These are phyloP conservation scores for Graphium sp. DNA, from an alignment of 2,329 filamentous ascomycete genomes.

Conservation along the genomic window DNA sequence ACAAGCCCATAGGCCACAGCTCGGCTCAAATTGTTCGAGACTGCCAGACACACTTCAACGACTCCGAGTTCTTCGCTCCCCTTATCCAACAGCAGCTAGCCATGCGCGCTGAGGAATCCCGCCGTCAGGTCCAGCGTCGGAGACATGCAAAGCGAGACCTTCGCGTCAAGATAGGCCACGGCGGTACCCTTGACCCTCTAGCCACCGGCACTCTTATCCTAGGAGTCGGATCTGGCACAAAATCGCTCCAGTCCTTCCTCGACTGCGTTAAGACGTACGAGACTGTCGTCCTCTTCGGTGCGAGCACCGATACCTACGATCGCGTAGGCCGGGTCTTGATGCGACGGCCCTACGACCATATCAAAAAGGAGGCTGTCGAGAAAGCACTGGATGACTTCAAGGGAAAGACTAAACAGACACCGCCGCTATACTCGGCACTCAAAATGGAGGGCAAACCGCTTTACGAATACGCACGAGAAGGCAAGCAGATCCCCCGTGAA, in stretches of 20 bases:
- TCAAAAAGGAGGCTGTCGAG: slow-evolving; percentile 66
- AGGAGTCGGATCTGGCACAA: slow-evolving; percentile 78
- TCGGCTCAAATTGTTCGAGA: slow-evolving; percentile 86
- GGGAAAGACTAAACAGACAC: slow-evolving; percentile 76
- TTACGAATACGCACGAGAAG: slow-evolving; percentile 90
- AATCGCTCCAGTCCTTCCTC: slow-evolving; percentile 62
- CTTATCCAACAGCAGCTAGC: slow-evolving; percentile 50
- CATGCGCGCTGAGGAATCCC: slow-evolving; percentile 36
- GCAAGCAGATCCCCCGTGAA: slow-evolving; percentile 69
- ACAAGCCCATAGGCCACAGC: slow-evolving; percentile 76
- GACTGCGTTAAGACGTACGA: slow-evolving; percentile 90
- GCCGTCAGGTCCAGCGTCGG: slow-evolving; percentile 42
- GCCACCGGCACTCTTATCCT: slow-evolving; percentile 86
- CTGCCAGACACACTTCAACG: slow-evolving; percentile 70
- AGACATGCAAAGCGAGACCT: slow-evolving; percentile 37
- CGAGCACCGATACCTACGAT: slow-evolving; percentile 87
- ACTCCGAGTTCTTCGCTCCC: slow-evolving; percentile 62
- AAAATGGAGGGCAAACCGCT: slow-evolving; percentile 87
- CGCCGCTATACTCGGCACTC: slow-evolving; percentile 82
- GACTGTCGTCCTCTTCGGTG: slow-evolving; percentile 75
- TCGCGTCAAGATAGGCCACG: slow-evolving; percentile 88
- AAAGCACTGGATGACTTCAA: slow-evolving; percentile 58
- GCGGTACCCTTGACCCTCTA: slow-evolving; percentile 85
- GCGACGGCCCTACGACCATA: slow-evolving; percentile 58
- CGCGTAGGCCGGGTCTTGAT: slow-evolving; percentile 67